Percentiles rank a stretch among this genome's conserved stretches.
phyloP scores from a whole-genome alignment of 345 rosid species.

The Salix exigua region DNA sequence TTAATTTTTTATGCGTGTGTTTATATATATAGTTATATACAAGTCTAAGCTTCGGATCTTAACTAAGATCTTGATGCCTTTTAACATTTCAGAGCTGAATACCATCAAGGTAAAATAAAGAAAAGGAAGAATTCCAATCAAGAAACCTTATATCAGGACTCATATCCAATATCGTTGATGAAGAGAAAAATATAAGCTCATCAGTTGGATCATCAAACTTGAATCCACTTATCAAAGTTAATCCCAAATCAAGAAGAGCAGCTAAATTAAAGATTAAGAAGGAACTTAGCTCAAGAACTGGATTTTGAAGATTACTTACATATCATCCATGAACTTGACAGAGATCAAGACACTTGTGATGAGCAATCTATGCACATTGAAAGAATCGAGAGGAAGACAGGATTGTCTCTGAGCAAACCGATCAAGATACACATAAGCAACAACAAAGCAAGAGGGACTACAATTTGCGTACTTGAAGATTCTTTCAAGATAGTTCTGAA shows the following conservation, averaged over 20 bases:
- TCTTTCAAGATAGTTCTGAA: constrained; percentile 64
- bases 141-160: too few species aligned
- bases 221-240: background rate
- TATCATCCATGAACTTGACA: constrained; percentile 78
- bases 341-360: constrained; percentile 74
- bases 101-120: background rate
- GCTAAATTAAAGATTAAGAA: background rate
- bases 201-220: background rate
- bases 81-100: background rate
- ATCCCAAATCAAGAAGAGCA: background rate
- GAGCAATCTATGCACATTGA: constrained; percentile 63
- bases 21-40: too few species aligned
- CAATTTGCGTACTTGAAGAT: constrained; percentile 69
- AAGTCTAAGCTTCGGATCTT: background rate
- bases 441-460: constrained; percentile 68
- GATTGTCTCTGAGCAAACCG: constrained; percentile 56
- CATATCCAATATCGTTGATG: too few species aligned
- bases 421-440: constrained; percentile 68
- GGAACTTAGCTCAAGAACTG: background rate
- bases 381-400: constrained; percentile 50
- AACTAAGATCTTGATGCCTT: background rate
- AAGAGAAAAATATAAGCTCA: too few species aligned
- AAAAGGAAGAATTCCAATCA: too few species aligned
- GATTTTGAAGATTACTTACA: constrained; percentile 40
- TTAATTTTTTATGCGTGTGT: background rate